A percentile compares a stretch with the other conserved stretches of the same genome.
phyloP scores from a whole-genome alignment of 2,329 filamentous ascomycete species.

The Talaromyces amestolkiae region DNA sequence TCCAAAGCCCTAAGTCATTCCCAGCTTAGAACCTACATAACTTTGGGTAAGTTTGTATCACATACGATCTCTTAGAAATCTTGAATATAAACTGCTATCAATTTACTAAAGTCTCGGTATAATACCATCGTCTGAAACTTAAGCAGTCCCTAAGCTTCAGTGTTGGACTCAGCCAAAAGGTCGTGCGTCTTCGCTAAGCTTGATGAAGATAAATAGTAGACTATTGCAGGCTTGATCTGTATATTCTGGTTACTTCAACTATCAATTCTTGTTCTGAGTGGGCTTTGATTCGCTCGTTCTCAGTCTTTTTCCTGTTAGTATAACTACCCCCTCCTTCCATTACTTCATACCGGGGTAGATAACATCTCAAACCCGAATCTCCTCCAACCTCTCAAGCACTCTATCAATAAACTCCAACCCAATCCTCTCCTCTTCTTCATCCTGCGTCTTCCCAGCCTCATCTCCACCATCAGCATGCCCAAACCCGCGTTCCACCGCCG shows the following conservation, averaged over 20 bases:
- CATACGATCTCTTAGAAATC: too few relatives aligned
- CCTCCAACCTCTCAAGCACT: conserved; percentile 4
- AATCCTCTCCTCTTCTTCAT: neutral
- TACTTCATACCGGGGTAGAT: neutral
- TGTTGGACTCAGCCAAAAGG: too few relatives aligned
- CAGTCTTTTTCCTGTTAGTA: neutral
- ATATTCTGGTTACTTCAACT: too few relatives aligned
- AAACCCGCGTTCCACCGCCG: neutral
- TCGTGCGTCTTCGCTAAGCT: neutral
- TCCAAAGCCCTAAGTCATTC: neutral
- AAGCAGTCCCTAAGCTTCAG: too few relatives aligned
- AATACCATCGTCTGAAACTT: too few relatives aligned
- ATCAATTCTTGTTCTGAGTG: too few relatives aligned
- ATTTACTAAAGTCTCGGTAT: too few relatives aligned
- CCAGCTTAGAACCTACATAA: too few relatives aligned
- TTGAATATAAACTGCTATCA: too few relatives aligned
- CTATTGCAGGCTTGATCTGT: too few relatives aligned
- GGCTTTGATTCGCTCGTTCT: too few relatives aligned
- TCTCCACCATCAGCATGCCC: neutral
- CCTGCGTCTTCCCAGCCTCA: neutral
- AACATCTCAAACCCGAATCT: conserved; percentile 1
- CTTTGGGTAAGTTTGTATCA: too few relatives aligned
- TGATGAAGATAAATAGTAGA: neutral
- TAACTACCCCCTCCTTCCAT: neutral
- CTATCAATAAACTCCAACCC: conserved; percentile 8